Percentiles rank a stretch among this genome's conserved stretches.
phyloP scores from a whole-genome alignment of 2,329 filamentous ascomycete genomes.

The Neofusicoccum parvum region DNA sequence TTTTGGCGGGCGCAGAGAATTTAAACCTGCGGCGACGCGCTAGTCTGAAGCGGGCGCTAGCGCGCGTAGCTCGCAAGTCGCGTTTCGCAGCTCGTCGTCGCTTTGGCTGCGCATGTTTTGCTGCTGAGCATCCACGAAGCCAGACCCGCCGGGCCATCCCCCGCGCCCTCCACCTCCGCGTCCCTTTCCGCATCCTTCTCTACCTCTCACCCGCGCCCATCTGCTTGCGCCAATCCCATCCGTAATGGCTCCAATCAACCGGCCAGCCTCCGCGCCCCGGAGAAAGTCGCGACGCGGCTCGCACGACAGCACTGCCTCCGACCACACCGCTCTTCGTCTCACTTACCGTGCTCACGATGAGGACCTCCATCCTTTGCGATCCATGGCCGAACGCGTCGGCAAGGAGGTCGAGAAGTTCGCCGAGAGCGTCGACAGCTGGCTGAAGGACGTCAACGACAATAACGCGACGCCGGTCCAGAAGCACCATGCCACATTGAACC shows the following conservation, averaged over 20 bases:
- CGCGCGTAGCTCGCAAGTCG: slow-evolving; percentile 7
- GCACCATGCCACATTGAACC: slow-evolving; percentile 53
- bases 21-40: not conserved
- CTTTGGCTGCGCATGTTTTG: slow-evolving; percentile 21
- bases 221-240: not conserved
- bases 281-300: not conserved
- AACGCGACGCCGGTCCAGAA: slow-evolving; percentile 50
- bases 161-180: slow-evolving; percentile 7
- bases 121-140: slow-evolving; percentile 8
- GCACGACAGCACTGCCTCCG: slow-evolving; percentile 24
- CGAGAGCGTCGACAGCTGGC: slow-evolving; percentile 75
- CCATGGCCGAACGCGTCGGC: slow-evolving; percentile 69
- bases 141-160: slow-evolving; percentile 4
- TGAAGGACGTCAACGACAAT: slow-evolving; percentile 30
- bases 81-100: slow-evolving; percentile 12
- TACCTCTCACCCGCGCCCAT: not conserved
- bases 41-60: not conserved
- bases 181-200: not conserved
- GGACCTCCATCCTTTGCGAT: slow-evolving; percentile 62
- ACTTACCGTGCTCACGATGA: slow-evolving; percentile 35
- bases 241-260: slow-evolving; percentile 30
- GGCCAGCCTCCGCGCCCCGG: slow-evolving; percentile 28
- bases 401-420: slow-evolving; percentile 88
- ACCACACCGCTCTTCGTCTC: slow-evolving; percentile 25
- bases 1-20: slow-evolving; percentile 14